Evolutionary conservation across 345 rosid species (phyloP), one percentile per base, ranked within the genome.

Genomic region (Syzygium jambos): DNA sequence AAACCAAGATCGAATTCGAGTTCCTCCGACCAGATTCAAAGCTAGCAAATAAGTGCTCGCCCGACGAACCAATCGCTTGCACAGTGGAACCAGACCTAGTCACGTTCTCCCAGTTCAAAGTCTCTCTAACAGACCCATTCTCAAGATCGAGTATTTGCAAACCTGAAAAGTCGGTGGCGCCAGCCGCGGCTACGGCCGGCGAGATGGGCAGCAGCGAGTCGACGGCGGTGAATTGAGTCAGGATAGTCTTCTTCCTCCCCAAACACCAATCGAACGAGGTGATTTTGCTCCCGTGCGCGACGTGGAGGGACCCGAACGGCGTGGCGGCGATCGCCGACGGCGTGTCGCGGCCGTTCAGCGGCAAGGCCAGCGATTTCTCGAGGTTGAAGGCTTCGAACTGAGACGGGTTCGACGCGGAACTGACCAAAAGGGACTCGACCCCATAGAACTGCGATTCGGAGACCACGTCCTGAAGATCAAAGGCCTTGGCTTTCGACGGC

Each of bases 1-100:
- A 95, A 73, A 96, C 96, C 97, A 96, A 86, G 30, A 98, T 93
- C 5, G 98, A 90, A 89, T 94, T 98, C 85, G 99, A 95, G 89
- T 96, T 98, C 87, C 98, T 89, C 88, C 99, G 89, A 61, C 96
- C 92, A 4, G 99, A 98, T 87, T 98, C 99, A n/a, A 96, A 98
- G 90, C 99, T 95, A 27, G 95, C 91, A 82, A 98, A 96, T 46
- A 98, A n/a, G 52, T 80, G 89, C 43, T 93, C 95, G 83, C 88
- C 63, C 0, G 96, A 94, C 4, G 95, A 92, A 29, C 97, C 98
- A 38, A 98, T 93, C 2, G 97, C 99, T 85, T 96, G 99, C 57
- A 96, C 98, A 21, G 96, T 98, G 0, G 96, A 95, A 87, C 96
- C 92, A 53, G 98, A 95, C 88, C 88, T 92, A 52, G 96, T 90